Evolutionary conservation across 2,329 filamentous ascomycete genomes (phyloP), one percentile per base, ranked within the genome.

Genomic region (Pestalotiopsis sp.): DNA sequence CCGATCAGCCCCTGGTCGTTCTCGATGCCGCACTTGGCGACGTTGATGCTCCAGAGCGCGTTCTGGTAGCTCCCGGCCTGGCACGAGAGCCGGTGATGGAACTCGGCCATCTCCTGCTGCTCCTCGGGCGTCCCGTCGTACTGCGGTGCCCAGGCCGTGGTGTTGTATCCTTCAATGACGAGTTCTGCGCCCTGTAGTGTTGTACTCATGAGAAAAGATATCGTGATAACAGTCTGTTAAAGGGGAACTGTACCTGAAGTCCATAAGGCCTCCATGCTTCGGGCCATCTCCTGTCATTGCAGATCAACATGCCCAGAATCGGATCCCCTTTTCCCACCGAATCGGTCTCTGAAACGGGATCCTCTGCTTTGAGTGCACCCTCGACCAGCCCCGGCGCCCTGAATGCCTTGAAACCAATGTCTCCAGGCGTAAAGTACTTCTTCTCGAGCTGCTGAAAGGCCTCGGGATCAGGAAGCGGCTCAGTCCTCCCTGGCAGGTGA

Each of bases 401-500:
- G 68, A 88, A 88, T 1, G 85, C 85, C 66, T 81, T 75, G 75
- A 87, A 88, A 0, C 85, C 85, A 3, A 87, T 75, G 66, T 88
- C 75, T 1, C 85, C 85, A 0, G 84, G 83, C 30, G 78, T 77
- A 73, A 88, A 88, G 72, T 87, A 88, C 40, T 83, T 76, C 75
- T 88, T 88, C 73, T 88, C 86, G 3, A 88, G 80, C 75, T 88
- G 85, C 71, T 87, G 84, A 3, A 82, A 81, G 1, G 82, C 83
- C 3, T 80, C 77, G 3, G 83, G 82, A 55, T 83, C 80, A 3
- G 80, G 76, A 39, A 85, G 82, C 11, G 85, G 84, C 72, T 86
- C 84, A n/a, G 80, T 77, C 2, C 82, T 83, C 0, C 86, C 86
- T 0, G 86, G 86, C 3, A 88, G 77, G 71, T 88, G 86, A 1